phyloP scores from a whole-genome alignment of 208 protist genomes.

The Trichomonas gallinae region DNA sequence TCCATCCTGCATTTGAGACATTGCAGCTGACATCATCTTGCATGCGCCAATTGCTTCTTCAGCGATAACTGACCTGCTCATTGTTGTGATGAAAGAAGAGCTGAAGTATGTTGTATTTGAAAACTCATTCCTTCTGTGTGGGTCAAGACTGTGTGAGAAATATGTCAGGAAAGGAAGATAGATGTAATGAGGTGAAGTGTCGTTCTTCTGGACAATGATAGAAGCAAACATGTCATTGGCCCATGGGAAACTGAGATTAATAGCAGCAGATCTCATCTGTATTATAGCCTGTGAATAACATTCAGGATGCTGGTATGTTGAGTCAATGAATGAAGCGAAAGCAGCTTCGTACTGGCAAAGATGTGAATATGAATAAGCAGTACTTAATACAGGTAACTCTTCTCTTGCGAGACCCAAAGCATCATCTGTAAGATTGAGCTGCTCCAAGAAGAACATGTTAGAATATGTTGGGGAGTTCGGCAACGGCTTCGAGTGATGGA shows the following conservation, averaged over 20 bases:
- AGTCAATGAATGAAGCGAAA: neutral
- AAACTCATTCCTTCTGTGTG: neutral
- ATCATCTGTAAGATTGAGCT: neutral
- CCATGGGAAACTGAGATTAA: neutral
- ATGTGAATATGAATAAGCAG: neutral
- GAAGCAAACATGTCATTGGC: neutral
- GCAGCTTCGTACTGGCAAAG: neutral
- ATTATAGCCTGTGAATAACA: neutral
- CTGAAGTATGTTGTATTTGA: neutral
- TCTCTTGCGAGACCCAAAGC: neutral
- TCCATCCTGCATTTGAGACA: neutral
- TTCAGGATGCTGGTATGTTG: neutral
- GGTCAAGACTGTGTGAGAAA: neutral
- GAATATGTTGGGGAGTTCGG: neutral
- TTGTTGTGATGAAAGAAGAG: neutral
- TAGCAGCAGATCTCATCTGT: neutral
- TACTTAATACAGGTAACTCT: neutral
- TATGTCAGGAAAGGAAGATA: neutral
- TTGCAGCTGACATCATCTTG: neutral
- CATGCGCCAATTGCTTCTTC: neutral
- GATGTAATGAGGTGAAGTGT: neutral
- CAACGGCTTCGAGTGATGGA: neutral
- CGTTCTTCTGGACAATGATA: neutral
- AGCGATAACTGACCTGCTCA: neutral
- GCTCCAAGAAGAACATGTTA: neutral